Percentiles rank a stretch among this genome's conserved stretches.
These are phyloP conservation scores for Gnaphalium uliginosum DNA, from an alignment of 129 eudicot species.

Conservation along the genomic window DNA sequence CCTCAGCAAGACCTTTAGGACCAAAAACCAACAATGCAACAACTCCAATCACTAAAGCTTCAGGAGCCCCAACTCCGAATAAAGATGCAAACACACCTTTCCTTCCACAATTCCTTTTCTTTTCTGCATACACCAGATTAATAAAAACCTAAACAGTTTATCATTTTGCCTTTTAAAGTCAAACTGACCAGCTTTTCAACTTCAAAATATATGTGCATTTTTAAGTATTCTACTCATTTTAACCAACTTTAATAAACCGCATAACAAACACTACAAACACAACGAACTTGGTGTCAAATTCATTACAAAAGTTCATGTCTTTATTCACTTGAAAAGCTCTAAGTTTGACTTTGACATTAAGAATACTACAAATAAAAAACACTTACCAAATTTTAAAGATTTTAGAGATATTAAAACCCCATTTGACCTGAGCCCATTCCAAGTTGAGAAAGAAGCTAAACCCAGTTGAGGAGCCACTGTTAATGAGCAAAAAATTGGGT, in stretches of 20 bases:
- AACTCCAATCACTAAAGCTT: slow-evolving; percentile 91
- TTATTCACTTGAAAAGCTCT: neutral
- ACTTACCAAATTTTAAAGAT: slow-evolving; percentile 47
- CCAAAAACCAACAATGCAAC: slow-evolving; percentile 99
- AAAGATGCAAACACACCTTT: slow-evolving; percentile 75
- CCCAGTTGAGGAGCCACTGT: slow-evolving; percentile 38
- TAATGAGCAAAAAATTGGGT: slow-evolving; percentile 36
- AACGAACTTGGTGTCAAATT: neutral
- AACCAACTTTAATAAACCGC: neutral
- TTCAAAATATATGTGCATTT: neutral
- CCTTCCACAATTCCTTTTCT: slow-evolving; percentile 45
- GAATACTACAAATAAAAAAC: neutral
- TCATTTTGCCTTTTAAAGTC: neutral
- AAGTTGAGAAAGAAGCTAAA: slow-evolving; percentile 40
- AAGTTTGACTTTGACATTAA: neutral
- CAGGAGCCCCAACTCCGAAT: slow-evolving; percentile 99
- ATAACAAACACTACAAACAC: neutral
- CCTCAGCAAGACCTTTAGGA: slow-evolving; percentile 99
- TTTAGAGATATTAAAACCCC: slow-evolving; percentile 46
- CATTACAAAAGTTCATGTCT: slow-evolving; percentile 1
- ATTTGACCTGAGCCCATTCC: slow-evolving; percentile 59
- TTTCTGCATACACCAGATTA: slow-evolving; percentile 55
- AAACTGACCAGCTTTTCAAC: neutral
- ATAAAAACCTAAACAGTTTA: no score
- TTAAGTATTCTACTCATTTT: neutral